These are phyloP conservation scores for Phytophthora ohioensis DNA, from an alignment of 352 stramenopile genomes.

Conservation along the genomic window DNA sequence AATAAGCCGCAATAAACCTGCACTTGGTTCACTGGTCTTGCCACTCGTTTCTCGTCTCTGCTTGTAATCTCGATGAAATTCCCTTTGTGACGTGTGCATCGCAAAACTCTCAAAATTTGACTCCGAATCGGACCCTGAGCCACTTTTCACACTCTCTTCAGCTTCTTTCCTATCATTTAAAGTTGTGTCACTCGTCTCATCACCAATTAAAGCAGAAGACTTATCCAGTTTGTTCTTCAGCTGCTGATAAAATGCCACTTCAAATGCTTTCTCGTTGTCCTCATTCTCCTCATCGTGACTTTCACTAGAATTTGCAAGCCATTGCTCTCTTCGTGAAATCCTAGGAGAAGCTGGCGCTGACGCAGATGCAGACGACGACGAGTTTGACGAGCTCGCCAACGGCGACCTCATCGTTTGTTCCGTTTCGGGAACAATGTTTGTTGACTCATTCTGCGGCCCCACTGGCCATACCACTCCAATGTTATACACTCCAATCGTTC, in stretches of 20 bases:
- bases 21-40: conserved; percentile 11
- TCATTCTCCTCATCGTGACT: conserved; percentile 4
- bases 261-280: conserved; percentile 17
- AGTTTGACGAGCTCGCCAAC: conserved; percentile 15
- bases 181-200: background rate
- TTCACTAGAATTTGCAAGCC: conserved; percentile 3
- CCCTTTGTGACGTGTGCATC: background rate
- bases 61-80: background rate
- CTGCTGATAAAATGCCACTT: conserved; percentile 28
- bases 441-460: conserved; percentile 5
- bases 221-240: conserved; percentile 25
- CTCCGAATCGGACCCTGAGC: conserved; percentile 15
- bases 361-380: conserved; percentile 10
- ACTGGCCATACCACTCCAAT: conserved; percentile 57
- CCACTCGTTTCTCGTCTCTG: background rate
- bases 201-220: background rate
- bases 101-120: background rate
- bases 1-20: conserved; percentile 54
- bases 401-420: background rate
- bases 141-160: background rate
- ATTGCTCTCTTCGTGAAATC: conserved; percentile 1
- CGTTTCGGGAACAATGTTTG: background rate
- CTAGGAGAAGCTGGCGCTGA: conserved; percentile 6
- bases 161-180: background rate
- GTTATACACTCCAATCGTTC: conserved; percentile 61